Evolutionary conservation across 306 rosid species (phyloP), one percentile per base, ranked within the genome.

Genomic region (Inga leiocalycina): DNA sequence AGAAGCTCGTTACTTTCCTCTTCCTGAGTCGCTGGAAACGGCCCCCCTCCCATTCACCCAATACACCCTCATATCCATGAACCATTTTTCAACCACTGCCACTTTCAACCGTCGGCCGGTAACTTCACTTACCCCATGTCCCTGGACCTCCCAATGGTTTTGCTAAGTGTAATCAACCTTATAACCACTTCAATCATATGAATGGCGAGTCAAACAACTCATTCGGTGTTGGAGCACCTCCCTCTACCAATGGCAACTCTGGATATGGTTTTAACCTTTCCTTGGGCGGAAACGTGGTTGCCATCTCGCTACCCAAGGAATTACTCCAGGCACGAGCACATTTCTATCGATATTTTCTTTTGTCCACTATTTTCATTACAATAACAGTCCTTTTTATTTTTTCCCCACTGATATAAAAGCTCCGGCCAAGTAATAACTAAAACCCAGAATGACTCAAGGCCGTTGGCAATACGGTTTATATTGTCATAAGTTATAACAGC

Each of bases 211-310:
- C 57, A 4, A 77, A 44, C 81, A 64, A 44, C 49, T 44, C 72
- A 5, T 77, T 61, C 54, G 44, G 12, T 64, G 0, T 20, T 27
- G 71, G 71, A 14, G 80, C 16, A 41, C 71, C 56, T 46, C 71
- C 16, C 44, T 43, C 27, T 44, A 24, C 43, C 46, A 64, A 62
- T 44, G 81, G 70, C 17, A 34, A 57, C 80, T 57, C 52, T 57
- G 80, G 81, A 77, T 77, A 43, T 77, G 81, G 81, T 44, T 62
- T 68, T 62, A 64, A 62, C 59, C 72, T 24, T 44, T 45, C 61
- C 81, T 9, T 73, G 73, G 30, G 6, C 72, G 81, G 12, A 77
- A 77, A 77, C 59, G 81, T 62, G 81, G 81, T 17, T 56, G 79
- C 51, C 79, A 49, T 74, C 78, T n/a, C 68, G 24, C 75, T 34